Evolutionary conservation across 176 grass and related monocot species (phyloP), one percentile per base, ranked within the genome.

Genomic region (Zea luxurians): DNA sequence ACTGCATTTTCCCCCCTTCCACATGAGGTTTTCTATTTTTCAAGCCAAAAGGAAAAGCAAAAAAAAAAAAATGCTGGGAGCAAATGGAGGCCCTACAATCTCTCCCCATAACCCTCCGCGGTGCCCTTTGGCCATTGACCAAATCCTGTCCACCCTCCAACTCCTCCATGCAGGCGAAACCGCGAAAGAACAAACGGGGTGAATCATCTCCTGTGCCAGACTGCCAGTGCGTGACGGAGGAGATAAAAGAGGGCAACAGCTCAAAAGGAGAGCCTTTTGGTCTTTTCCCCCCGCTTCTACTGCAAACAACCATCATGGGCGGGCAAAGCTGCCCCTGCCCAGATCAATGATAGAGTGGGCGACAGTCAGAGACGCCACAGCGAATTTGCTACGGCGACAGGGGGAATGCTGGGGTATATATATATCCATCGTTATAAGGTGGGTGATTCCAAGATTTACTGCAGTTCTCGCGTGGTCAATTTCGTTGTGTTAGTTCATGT

Each of bases 261-360:
- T 34, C 78, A 68, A 83, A 83, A 61, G 61, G 44, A 60, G 60
- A 36, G 60, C 49, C 80, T 87, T 87, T 87, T 87, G 74, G 73
- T 82, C 77, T 27, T 27, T 27, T 77, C 35, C 41, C 79, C 48
- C 58, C 49, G 10, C 73, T 71, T 82, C 41, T 66, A 66, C 66
- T 37, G 79, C 79, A 73, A 73, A 59, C 35, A 73, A 73, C 18
- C 74, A 74, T 87, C 61, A 78, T 87, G 74, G 42, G 0, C 13
- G 18, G n/a, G 74, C 74, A 73, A 79, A 78, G 80, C 52, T 83
- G 85, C 60, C 67, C 35, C 52, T 83, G 85, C 60, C 67, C 35
- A 50, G 48, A 84, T 62, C 78, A 34, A 85, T 82, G 65, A 53
- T 77, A 61, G 73, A 80, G 61, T 54, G 10, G 48, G 77, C 37